A percentile compares a stretch with the other conserved stretches of the same genome.
Conservation (phyloP, 495 filamentous ascomycete species). For the Letharia lupina region DNA sequence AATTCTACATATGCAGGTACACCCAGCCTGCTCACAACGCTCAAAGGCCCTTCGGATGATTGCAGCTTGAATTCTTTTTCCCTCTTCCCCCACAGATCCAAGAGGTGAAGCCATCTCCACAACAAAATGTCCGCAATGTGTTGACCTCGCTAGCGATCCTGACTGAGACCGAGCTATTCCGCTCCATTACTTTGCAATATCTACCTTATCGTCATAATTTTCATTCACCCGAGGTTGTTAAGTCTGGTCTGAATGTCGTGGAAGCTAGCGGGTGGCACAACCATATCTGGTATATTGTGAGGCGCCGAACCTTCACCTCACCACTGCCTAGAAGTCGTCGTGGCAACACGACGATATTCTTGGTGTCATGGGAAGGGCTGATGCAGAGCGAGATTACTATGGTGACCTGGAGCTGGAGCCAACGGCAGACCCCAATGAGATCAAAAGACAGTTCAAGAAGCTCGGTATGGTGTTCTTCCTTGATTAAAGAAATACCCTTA, state of each 20-base stretch:
- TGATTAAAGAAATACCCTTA: not conserved
- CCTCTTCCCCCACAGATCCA: not conserved
- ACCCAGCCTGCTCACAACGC: not conserved
- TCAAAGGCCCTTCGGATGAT: not conserved
- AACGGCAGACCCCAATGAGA: slow-evolving; percentile 24
- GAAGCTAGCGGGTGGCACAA: not conserved
- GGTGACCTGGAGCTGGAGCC: slow-evolving; percentile 12
- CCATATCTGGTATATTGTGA: not conserved
- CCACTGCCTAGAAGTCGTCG: not conserved
- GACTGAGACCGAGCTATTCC: not conserved
- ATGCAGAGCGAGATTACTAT: slow-evolving; percentile 16
- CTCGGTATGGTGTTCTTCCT: slow-evolving; percentile 47
- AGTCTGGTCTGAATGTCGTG: not conserved
- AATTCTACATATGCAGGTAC: slow-evolving; percentile 3
- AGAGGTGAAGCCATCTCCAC: not conserved
- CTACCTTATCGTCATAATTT: not conserved
- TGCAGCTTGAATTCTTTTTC: not conserved
- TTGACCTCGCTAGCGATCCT: not conserved
- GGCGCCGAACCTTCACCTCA: not conserved
- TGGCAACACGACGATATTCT: not conserved
- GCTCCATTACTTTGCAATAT: not conserved
- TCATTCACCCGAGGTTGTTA: not conserved
- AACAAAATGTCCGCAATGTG: not conserved
- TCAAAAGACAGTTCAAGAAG: slow-evolving; percentile 82
- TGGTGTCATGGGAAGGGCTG: slow-evolving; percentile 7